These are phyloP conservation scores for Rheum nobile DNA, from an alignment of 148 eudicot genomes.

Conservation along the genomic window DNA sequence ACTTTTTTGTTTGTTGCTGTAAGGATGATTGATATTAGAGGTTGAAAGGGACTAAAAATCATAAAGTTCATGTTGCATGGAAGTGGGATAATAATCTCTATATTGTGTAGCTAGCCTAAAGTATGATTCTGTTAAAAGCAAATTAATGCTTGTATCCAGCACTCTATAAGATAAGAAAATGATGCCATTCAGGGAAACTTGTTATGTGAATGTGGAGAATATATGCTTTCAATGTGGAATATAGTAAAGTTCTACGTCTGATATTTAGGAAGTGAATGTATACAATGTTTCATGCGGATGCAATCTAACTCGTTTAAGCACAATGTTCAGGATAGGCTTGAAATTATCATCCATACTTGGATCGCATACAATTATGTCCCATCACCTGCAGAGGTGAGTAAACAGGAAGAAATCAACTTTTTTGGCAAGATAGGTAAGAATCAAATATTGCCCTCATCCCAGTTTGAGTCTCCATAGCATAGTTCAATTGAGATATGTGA, in stretches of 20 bases:
- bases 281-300: not conserved
- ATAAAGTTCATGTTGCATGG: not conserved
- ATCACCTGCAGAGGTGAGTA: conserved; percentile 89
- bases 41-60: not conserved
- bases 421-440: conserved; percentile 38
- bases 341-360: conserved; percentile 63
- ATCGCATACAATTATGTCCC: conserved; percentile 49
- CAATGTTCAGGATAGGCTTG: conserved; percentile 77
- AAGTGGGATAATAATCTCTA: not conserved
- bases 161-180: too few relatives aligned
- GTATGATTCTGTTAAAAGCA: not conserved
- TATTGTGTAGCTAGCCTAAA: not conserved
- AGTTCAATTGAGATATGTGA: not conserved
- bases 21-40: not conserved
- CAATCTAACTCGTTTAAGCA: not conserved
- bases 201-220: not conserved
- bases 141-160: too few relatives aligned
- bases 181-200: not conserved
- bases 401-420: conserved; percentile 65
- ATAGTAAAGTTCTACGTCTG: not conserved
- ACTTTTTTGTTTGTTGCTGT: not conserved
- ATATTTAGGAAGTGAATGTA: not conserved
- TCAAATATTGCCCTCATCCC: conserved; percentile 2
- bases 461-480: not conserved
- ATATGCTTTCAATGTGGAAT: not conserved